phyloP scores from a whole-genome alignment of 164 flowering plant genomes.

The Vitis cinerea region DNA sequence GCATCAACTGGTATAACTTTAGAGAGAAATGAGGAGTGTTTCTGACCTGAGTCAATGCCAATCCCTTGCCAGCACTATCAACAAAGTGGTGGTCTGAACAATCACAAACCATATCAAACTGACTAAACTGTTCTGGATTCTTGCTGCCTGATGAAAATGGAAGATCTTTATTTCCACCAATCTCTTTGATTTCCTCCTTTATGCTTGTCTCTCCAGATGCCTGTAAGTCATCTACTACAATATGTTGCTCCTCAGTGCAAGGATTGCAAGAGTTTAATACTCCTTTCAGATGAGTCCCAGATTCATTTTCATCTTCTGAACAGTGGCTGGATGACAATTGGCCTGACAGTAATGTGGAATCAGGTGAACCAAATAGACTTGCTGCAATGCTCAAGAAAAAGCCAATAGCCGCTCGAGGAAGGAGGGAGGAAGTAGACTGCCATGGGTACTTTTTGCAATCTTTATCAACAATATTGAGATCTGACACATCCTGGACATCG shows the following conservation, averaged over 20 bases:
- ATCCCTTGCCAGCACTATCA: constrained; percentile 33
- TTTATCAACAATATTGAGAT: constrained; percentile 22
- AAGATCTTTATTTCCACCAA: constrained; percentile 11
- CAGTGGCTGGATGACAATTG: constrained; percentile 13
- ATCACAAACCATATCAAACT: constrained; percentile 72
- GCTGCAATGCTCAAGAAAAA: constrained; percentile 54
- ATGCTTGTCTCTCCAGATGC: constrained; percentile 9
- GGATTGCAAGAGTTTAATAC: constrained; percentile 22
- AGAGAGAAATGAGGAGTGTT: neutral
- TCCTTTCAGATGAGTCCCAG: constrained; percentile 20
- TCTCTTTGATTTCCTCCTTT: constrained; percentile 23
- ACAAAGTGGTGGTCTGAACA: constrained; percentile 76
- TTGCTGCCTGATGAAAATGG: constrained; percentile 8
- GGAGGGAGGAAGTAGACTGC: constrained; percentile 32
- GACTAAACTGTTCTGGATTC: constrained; percentile 35
- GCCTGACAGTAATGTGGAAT: constrained; percentile 39
- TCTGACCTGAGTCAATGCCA: constrained; percentile 51
- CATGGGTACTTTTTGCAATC: constrained; percentile 22
- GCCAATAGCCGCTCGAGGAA: constrained; percentile 65
- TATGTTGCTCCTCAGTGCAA: constrained; percentile 15
- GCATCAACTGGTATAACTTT: neutral
- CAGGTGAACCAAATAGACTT: constrained; percentile 48
- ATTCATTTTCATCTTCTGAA: constrained; percentile 21
- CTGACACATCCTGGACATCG: constrained; percentile 28
- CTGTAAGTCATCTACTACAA: constrained; percentile 21